A percentile compares a stretch with the other conserved stretches of the same genome.
Conservation (phyloP, 177 flowering plant genomes). For the Vitis hybrid region DNA sequence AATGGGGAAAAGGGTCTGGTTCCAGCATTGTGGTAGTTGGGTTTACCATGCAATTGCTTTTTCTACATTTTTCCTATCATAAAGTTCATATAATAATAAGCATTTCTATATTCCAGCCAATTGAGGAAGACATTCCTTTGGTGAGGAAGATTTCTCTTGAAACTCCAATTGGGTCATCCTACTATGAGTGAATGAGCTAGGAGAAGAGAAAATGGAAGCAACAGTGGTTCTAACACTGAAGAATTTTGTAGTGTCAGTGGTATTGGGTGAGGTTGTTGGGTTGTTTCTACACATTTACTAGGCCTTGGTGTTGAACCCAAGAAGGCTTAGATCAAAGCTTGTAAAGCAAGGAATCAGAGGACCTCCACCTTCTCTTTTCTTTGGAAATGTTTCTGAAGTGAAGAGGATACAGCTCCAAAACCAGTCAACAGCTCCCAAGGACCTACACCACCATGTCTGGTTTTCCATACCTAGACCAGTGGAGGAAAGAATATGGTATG, state of each 20-base stretch:
- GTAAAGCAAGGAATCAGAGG: conserved; percentile 30
- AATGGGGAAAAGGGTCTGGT: too few relatives aligned
- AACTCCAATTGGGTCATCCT: too few relatives aligned
- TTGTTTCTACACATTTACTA: conserved; percentile 1
- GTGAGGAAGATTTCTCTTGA: too few relatives aligned
- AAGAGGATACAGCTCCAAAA: conserved; percentile 9
- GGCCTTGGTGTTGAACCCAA: conserved; percentile 13
- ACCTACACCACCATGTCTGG: conserved; percentile 18
- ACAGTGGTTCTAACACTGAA: not conserved
- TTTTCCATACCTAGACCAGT: conserved; percentile 22
- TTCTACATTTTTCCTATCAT: too few relatives aligned
- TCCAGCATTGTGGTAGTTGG: too few relatives aligned
- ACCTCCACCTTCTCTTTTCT: conserved; percentile 24
- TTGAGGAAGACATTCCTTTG: too few relatives aligned
- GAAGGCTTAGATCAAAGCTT: conserved; percentile 13
- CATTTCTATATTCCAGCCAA: too few relatives aligned
- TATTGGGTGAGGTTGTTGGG: conserved; percentile 5
- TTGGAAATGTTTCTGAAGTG: conserved; percentile 26
- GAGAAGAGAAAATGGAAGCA: not conserved
- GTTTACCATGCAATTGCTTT: too few relatives aligned
- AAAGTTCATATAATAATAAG: too few relatives aligned
- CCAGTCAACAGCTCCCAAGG: not conserved
- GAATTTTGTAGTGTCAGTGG: not conserved
- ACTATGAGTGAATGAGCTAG: too few relatives aligned
- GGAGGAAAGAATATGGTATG: conserved; percentile 24